Percentiles rank a stretch among this genome's conserved stretches.
Conservation (phyloP, 768 basidiomycete genomes). For the Suillus brevipes region DNA sequence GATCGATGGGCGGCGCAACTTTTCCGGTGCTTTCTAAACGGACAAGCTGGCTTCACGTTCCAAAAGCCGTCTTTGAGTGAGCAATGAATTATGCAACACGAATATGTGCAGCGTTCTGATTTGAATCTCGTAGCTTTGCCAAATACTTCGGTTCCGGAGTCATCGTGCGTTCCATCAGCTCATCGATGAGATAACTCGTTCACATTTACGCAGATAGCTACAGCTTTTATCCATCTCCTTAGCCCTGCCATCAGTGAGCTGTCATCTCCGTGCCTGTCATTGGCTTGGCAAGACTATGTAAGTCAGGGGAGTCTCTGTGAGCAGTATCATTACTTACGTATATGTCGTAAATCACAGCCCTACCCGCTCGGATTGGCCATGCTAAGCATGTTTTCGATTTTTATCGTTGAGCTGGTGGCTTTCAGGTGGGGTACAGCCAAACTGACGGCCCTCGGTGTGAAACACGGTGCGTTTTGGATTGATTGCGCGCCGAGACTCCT, state of each 20-base stretch:
- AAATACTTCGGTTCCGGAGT: constrained; percentile 93
- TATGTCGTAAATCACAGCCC: constrained; percentile 45
- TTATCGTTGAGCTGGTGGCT: constrained; percentile 81
- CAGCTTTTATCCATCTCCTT: constrained; percentile 85
- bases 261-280: constrained; percentile 63
- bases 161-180: constrained; percentile 52
- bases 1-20: constrained; percentile 59
- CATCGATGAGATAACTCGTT: background rate
- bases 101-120: background rate
- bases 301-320: constrained; percentile 23
- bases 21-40: constrained; percentile 70
- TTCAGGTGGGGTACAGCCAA: constrained; percentile 83
- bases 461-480: constrained; percentile 47
- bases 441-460: constrained; percentile 63
- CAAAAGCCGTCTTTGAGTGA: constrained; percentile 61
- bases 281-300: constrained; percentile 76
- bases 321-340: background rate
- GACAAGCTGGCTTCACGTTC: constrained; percentile 44
- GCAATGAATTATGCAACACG: constrained; percentile 26
- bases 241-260: constrained; percentile 74
- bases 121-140: constrained; percentile 55
- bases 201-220: constrained; percentile 63
- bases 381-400: constrained; percentile 78
- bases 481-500: background rate
- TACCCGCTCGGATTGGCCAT: constrained; percentile 83